phyloP scores from a whole-genome alignment of 78 protist species.

The Dictyostelium capitatum region DNA sequence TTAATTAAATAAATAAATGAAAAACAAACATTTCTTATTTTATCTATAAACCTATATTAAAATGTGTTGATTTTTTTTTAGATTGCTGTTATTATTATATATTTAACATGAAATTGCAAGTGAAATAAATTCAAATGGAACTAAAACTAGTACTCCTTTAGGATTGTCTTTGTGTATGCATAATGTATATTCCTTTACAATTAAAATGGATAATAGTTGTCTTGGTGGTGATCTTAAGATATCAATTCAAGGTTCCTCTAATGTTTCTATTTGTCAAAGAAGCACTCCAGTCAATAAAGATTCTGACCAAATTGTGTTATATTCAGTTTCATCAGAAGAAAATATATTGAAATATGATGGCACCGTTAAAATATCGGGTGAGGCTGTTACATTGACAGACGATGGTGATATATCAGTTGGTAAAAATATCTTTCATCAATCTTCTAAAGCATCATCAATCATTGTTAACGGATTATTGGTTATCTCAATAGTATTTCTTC shows the following conservation, averaged over 20 bases:
- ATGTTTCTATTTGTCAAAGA: background rate
- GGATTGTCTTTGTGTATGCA: background rate
- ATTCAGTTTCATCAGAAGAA: background rate
- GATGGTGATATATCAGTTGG: background rate
- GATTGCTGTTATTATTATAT: no score
- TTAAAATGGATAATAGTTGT: background rate
- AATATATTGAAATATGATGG: background rate
- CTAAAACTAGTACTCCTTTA: background rate
- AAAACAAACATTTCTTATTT: no score
- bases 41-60: no score
- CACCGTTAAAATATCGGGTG: background rate
- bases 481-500: background rate
- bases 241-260: background rate
- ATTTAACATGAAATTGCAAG: conserved; percentile 18
- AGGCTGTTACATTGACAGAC: background rate
- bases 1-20: conserved; percentile 43
- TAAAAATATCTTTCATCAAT: background rate
- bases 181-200: background rate
- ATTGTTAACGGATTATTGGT: background rate
- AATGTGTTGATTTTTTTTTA: no score
- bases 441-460: background rate
- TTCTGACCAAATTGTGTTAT: background rate
- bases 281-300: background rate
- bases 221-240: background rate
- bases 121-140: background rate